A percentile compares a stretch with the other conserved stretches of the same genome.
phyloP scores from a whole-genome alignment of 805 yeast genomes.

The Cyberlindnera mississippiensis region DNA sequence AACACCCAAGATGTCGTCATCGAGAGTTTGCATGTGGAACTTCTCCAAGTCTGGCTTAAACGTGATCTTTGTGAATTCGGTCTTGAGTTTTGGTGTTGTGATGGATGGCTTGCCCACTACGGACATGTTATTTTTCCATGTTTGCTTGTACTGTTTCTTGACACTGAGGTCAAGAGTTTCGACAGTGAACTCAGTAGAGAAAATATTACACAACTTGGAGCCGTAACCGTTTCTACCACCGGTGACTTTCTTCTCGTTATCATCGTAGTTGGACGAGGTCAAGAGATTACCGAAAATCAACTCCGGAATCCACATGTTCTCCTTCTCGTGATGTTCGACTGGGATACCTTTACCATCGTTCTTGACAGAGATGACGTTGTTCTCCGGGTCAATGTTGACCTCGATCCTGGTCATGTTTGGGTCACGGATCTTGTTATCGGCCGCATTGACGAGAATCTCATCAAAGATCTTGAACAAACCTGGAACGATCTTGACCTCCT shows the following conservation, averaged over 20 bases:
- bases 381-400: slow-evolving; percentile 75
- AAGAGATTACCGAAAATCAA: slow-evolving; percentile 91
- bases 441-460: slow-evolving; percentile 96
- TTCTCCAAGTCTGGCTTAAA: slow-evolving; percentile 84
- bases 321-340: slow-evolving; percentile 87
- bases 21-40: slow-evolving; percentile 81
- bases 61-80: slow-evolving; percentile 81
- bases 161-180: slow-evolving; percentile 81
- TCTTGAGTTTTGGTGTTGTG: slow-evolving; percentile 39
- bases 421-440: slow-evolving; percentile 96
- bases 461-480: slow-evolving; percentile 96
- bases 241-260: slow-evolving; percentile 89
- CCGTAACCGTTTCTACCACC: slow-evolving; percentile 99
- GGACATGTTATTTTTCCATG: slow-evolving; percentile 87
- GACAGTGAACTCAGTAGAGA: slow-evolving; percentile 78
- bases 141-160: slow-evolving; percentile 67
- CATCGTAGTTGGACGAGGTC: slow-evolving; percentile 95
- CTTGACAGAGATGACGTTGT: slow-evolving; percentile 70
- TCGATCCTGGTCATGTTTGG: slow-evolving; percentile 82
- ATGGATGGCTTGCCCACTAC: slow-evolving; percentile 73
- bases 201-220: slow-evolving; percentile 95
- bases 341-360: slow-evolving; percentile 98
- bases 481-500: slow-evolving; percentile 78
- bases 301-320: slow-evolving; percentile 91
- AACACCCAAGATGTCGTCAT: slow-evolving; percentile 78